phyloP scores from a whole-genome alignment of 1,139 yeast genomes.

The Yamadazyma songkhlaensis region DNA sequence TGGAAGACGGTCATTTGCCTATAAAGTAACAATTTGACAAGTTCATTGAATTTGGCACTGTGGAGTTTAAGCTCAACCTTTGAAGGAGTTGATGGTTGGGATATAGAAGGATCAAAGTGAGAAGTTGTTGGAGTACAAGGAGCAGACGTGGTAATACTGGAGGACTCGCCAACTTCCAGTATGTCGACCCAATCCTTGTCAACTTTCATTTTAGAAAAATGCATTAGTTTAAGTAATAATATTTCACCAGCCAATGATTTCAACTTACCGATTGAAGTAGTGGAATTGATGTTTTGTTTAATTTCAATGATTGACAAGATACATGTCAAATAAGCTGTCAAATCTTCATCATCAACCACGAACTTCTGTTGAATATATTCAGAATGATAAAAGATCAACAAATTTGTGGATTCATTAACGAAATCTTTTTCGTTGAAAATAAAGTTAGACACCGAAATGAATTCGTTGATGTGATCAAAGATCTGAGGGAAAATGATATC shows the following conservation, averaged over 20 bases:
- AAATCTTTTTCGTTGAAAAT: conserved; percentile 35
- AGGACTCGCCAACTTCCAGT: conserved; percentile 70
- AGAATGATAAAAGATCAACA: conserved; percentile 21
- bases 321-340: conserved; percentile 28
- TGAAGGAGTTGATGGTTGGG: conserved; percentile 3
- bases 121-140: conserved; percentile 1
- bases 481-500: conserved; percentile 37
- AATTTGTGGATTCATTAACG: conserved; percentile 23
- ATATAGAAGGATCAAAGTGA: conserved; percentile 1
- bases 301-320: conserved; percentile 34
- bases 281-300: conserved; percentile 13
- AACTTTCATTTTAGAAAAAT: conserved; percentile 16
- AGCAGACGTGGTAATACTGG: conserved; percentile 27
- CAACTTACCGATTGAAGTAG: neutral
- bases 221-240: conserved; percentile 21
- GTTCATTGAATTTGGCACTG: conserved; percentile 2
- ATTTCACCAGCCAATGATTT: conserved; percentile 7
- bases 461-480: conserved; percentile 36
- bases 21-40: conserved; percentile 35
- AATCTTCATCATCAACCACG: conserved; percentile 21
- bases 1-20: conserved; percentile 43
- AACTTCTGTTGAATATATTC: conserved; percentile 26
- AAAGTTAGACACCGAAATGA: conserved; percentile 32
- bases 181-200: conserved; percentile 52
- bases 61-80: neutral